Conservation (phyloP, 73 alveolate genomes). For the Symbiodinium natans region DNA sequence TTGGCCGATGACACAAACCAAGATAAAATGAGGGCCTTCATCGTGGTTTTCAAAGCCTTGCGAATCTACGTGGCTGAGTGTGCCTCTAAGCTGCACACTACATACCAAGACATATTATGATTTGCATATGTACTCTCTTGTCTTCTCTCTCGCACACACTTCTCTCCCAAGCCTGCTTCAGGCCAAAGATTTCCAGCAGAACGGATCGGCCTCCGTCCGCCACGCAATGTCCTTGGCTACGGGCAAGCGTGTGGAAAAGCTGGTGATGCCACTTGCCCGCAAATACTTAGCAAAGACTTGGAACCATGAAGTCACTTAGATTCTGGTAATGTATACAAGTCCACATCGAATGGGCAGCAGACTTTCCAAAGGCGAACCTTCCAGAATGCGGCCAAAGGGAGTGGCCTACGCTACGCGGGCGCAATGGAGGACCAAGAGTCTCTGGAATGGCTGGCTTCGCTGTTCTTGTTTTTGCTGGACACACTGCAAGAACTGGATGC, state of each 20-base stretch:
- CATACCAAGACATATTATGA: too few relatives aligned
- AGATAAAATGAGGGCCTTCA: neutral
- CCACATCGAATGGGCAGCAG: too few relatives aligned
- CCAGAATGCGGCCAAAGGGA: neutral
- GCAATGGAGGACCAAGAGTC: neutral
- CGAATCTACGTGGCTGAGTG: neutral
- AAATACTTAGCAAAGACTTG: too few relatives aligned
- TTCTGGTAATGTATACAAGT: neutral
- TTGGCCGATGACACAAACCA: slow-evolving; percentile 26
- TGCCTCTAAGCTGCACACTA: neutral
- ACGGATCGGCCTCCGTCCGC: neutral
- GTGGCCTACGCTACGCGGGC: neutral
- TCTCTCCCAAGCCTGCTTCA: too few relatives aligned
- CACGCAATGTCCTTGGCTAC: neutral
- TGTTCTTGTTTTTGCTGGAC: neutral
- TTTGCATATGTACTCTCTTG: too few relatives aligned
- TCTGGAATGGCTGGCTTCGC: neutral
- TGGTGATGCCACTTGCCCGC: neutral
- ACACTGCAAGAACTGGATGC: neutral
- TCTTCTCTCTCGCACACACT: too few relatives aligned
- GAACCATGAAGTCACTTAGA: too few relatives aligned
- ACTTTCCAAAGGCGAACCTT: neutral
- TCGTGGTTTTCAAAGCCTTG: neutral
- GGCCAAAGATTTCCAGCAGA: neutral
- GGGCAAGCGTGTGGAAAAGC: neutral